Percentiles rank a stretch among this genome's conserved stretches.
phyloP scores from a whole-genome alignment of 768 basidiomycete species.

The Hypholoma sublateritium region DNA sequence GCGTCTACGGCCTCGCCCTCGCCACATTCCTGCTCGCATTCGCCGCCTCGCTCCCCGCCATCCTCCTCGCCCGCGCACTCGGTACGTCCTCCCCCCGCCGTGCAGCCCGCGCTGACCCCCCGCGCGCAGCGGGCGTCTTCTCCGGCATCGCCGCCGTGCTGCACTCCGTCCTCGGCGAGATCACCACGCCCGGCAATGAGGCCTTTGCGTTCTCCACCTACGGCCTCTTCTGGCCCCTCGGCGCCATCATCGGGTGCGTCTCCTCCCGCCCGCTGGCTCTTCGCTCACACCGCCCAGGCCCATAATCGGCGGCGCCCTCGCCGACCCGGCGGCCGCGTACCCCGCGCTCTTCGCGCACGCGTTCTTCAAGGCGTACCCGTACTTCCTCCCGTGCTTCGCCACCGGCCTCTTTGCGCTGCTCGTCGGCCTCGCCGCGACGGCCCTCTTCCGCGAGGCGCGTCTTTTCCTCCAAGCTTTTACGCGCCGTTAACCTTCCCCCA shows the following conservation, averaged over 20 bases:
- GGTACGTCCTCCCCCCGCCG: constrained; percentile 28
- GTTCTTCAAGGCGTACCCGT: constrained; percentile 53
- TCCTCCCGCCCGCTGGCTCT: neutral
- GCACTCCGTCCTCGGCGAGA: constrained; percentile 59
- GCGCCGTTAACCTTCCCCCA: neutral
- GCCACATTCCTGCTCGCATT: constrained; percentile 55
- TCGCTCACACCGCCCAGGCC: constrained; percentile 36
- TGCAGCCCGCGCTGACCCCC: neutral
- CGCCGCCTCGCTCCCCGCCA: constrained; percentile 43
- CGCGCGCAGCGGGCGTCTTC: constrained; percentile 52
- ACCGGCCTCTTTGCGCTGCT: constrained; percentile 37
- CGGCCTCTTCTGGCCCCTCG: constrained; percentile 57
- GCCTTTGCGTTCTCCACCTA: constrained; percentile 54
- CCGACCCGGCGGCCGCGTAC: constrained; percentile 49
- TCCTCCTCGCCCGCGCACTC: constrained; percentile 50
- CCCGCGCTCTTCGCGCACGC: constrained; percentile 39
- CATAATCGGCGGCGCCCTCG: constrained; percentile 57
- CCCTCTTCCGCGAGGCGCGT: constrained; percentile 53
- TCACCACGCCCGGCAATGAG: constrained; percentile 61
- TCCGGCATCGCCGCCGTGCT: constrained; percentile 63
- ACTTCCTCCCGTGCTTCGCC: constrained; percentile 57
- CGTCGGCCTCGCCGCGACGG: constrained; percentile 39
- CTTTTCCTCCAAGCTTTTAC: neutral
- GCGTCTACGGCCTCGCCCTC: constrained; percentile 44
- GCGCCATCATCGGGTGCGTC: constrained; percentile 54